Percentiles rank a stretch among this genome's conserved stretches.
Evolutionary conservation across 2,329 filamentous ascomycete species (phyloP).

Genomic region (Lasiodiplodia gonubiensis): DNA sequence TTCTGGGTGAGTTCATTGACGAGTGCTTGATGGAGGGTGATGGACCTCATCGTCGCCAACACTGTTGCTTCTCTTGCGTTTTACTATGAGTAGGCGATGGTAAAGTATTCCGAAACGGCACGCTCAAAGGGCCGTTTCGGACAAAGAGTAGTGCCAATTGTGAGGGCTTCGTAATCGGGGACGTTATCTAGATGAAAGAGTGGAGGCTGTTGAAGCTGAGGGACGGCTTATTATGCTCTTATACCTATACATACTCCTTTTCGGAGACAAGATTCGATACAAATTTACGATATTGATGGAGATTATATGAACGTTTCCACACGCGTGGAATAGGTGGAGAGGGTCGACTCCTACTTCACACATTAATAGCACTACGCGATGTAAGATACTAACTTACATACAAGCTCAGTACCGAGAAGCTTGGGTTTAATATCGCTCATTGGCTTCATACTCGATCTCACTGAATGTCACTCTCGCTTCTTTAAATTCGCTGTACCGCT

Average conservation of each 20-base stretch:
- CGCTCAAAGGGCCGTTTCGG: too few relatives aligned
- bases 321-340: neutral
- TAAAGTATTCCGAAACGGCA: neutral
- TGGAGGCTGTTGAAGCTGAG: neutral
- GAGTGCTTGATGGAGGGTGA: neutral
- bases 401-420: neutral
- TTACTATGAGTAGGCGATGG: neutral
- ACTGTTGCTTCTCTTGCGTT: neutral
- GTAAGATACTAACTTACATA: neutral
- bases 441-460: neutral
- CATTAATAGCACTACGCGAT: neutral
- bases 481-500: neutral
- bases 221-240: neutral
- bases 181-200: too few relatives aligned
- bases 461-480: neutral
- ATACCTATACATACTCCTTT: neutral
- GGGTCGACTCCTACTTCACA: rapidly evolving
- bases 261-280: too few relatives aligned
- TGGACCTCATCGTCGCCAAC: neutral
- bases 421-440: neutral
- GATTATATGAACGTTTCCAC: neutral
- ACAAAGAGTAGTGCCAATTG: neutral
- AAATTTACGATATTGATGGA: neutral
- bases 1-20: neutral
- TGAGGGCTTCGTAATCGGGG: neutral